Evolutionary conservation across 1,284 basidiomycete genomes (phyloP), one percentile per base, ranked within the genome.

Genomic region (Cryptococcus depauperatus): DNA sequence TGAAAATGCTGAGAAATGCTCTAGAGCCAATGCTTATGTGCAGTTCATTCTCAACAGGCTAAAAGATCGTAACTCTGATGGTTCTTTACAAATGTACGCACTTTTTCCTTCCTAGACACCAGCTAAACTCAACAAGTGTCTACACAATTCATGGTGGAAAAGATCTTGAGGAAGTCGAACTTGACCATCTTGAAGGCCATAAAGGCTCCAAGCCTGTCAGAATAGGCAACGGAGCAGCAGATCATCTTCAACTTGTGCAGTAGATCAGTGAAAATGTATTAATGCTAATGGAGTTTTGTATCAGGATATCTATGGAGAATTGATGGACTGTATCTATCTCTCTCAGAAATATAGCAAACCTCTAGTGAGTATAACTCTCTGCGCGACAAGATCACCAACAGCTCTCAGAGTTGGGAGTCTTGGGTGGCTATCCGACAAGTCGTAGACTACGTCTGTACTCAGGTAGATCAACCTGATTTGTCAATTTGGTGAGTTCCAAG

Each of bases 251-350:
- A 59, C 71, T 93, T 52, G 85, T 87, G 48, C n/a, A n/a, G 3
- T 19, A 28, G 7, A 37, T 19, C n/a, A 13, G 16, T 2, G 4
- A 10, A 35, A 29, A n/a, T 37, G n/a, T 42, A 34, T 34, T 22
- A 34, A 5, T 34, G 14, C 26, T 8, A 16, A 9, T 30, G 29
- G 29, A n/a, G n/a, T n/a, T n/a, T n/a, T n/a, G n/a, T n/a, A n/a
- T 14, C 40, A 88, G 83, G 90, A 93, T 66, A 92, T 93, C 40
- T 92, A 92, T 55, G 90, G 88, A 33, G 88, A 89, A 51, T 58
- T 75, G 16, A 82, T 92, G 83, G 89, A 95, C 73, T 88, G 83
- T 79, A 85, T 95, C 51, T 95, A 95, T 64, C 79, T 95, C 18
- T 83, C 86, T 5, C 90, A 93, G 68, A 93, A 92, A 54, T 72